These are phyloP conservation scores for Sarocladium strictum DNA, from an alignment of 2,329 filamentous ascomycete species.

Conservation along the genomic window DNA sequence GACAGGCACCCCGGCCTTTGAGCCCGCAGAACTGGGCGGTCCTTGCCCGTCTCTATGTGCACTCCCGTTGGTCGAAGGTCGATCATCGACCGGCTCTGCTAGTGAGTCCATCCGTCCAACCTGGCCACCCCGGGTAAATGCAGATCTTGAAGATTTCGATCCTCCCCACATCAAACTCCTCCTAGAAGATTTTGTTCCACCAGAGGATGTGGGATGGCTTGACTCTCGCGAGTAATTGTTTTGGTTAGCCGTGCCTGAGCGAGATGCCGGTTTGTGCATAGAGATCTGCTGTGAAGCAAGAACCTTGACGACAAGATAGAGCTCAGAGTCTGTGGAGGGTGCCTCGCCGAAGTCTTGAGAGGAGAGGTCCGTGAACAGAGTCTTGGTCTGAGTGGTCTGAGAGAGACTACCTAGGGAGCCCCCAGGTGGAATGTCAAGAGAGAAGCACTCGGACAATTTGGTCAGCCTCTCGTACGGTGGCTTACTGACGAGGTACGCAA, in stretches of 20 bases:
- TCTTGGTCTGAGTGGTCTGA: conserved; percentile 66
- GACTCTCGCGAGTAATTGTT: conserved; percentile 36
- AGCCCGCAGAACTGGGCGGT: conserved; percentile 53
- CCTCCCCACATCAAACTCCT: conserved; percentile 64
- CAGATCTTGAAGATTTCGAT: conserved; percentile 47
- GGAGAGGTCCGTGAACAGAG: conserved; percentile 81
- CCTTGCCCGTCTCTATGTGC: conserved; percentile 38
- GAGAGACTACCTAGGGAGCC: conserved; percentile 62
- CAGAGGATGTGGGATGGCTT: conserved; percentile 41
- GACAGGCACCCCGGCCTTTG: conserved; percentile 24
- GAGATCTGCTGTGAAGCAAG: conserved; percentile 51
- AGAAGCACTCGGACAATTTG: conserved; percentile 77
- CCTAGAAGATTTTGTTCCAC: conserved; percentile 48
- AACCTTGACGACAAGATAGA: conserved; percentile 82
- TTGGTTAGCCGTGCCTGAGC: conserved; percentile 41
- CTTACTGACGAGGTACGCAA: conserved; percentile 72
- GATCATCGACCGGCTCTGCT: conserved; percentile 43
- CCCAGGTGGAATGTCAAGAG: conserved; percentile 68
- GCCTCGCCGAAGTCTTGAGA: conserved; percentile 64
- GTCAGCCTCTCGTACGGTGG: conserved; percentile 55
- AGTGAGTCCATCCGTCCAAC: conserved; percentile 48
- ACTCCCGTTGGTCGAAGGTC: conserved; percentile 27
- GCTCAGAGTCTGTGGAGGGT: conserved; percentile 58
- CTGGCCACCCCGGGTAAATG: conserved; percentile 45
- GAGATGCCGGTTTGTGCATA: conserved; percentile 40